Conservation (phyloP, 768 basidiomycete genomes). For the Trametes cingulata region DNA sequence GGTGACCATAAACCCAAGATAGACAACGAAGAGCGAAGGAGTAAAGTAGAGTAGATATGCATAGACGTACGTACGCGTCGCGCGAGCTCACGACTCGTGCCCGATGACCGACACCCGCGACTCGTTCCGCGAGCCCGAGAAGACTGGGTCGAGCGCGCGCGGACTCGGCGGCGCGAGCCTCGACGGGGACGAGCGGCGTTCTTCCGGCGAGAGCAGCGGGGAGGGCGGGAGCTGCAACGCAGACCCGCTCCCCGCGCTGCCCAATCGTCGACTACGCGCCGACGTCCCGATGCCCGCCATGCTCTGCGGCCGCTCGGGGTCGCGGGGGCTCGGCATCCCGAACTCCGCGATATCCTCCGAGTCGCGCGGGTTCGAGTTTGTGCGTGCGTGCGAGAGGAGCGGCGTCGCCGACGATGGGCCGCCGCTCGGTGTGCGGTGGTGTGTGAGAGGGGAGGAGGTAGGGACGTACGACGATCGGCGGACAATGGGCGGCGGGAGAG, state of each 20-base stretch:
- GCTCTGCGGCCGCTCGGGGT: slow-evolving; percentile 21
- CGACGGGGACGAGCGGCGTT: not conserved
- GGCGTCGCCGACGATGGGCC: slow-evolving; percentile 32
- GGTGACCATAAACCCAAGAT: not conserved
- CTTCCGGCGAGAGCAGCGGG: not conserved
- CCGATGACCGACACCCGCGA: slow-evolving; percentile 8
- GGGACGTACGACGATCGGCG: slow-evolving; percentile 3
- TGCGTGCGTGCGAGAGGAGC: slow-evolving; percentile 32
- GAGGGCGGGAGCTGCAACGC: not conserved
- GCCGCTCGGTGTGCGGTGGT: slow-evolving; percentile 31
- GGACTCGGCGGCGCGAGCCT: not conserved
- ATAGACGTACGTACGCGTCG: not conserved
- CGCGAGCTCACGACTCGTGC: not conserved
- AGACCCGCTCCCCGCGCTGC: not conserved
- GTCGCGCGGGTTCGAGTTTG: slow-evolving; percentile 23
- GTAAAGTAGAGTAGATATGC: not conserved
- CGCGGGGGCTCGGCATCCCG: slow-evolving; percentile 17
- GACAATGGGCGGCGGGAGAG: not conserved
- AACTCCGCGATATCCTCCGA: slow-evolving; percentile 26
- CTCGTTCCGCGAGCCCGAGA: not conserved
- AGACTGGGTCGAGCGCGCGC: slow-evolving; percentile 1
- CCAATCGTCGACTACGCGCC: slow-evolving; percentile 1
- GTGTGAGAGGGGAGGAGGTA: slow-evolving; percentile 17
- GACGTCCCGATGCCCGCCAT: slow-evolving; percentile 51
- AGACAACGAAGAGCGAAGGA: not conserved